Evolutionary conservation across 176 grass and related monocot species (phyloP), one percentile per base, ranked within the genome.

Genomic region (Oryza nivara): DNA sequence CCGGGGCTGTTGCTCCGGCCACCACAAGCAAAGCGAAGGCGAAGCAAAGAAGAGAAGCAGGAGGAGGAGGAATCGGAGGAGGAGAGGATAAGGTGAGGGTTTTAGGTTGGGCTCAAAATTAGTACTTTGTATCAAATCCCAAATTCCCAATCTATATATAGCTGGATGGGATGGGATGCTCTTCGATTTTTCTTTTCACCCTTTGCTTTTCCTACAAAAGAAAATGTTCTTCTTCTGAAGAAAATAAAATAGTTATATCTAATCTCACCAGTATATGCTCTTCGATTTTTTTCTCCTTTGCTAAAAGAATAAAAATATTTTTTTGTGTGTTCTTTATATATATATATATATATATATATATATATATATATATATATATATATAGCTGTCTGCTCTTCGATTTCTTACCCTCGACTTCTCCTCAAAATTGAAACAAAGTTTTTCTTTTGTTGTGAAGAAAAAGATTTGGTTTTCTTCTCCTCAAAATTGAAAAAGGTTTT

Each of bases 61-160:
- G 7, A 22, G 74, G 84, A 12, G 81, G 7, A 32, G 74, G 84
- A 86, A 83, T 79, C 79, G 78, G 60, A 78, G 72, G 49, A 68
- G 52, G 80, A 74, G 84, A 86, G 76, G 89, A 87, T 80, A 87
- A 91, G 80, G 70, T 84, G 52, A 91, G 75, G 85, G 85, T 80
- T 87, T 80, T 91, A 80, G 80, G 85, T 76, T 38, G 63, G 63
- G 68, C 25, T 9, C 15, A 13, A 63, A 63, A 63, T 68, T 7
- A 45, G 60, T 17, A 72, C 23, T 76, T 75, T 70, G 81, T 85
- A 20, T 80, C 63, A 28, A 28, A 10, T 44, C 43, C 6, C 15
- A 5, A 58, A 38, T 38, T 38, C 36, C 36, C 36, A 38, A 38
- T 38, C 5, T 79, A 68, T 82, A 78, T 79, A 83, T 82, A 77